Evolutionary conservation across 805 yeast genomes (phyloP).

Genomic region (Yarrowia hollandica): DNA sequence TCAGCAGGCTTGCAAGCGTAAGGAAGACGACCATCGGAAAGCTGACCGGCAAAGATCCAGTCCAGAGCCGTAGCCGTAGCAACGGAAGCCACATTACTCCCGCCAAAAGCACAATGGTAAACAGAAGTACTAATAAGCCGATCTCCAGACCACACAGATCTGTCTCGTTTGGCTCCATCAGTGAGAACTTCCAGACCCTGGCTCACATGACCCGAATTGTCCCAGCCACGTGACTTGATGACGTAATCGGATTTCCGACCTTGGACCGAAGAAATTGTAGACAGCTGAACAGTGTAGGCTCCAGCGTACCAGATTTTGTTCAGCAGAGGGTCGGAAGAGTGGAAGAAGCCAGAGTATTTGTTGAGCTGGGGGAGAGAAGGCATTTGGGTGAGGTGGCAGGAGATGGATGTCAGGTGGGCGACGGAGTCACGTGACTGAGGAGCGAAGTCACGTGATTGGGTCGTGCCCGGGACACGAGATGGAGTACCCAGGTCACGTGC

Average conservation of each 20-base stretch:
- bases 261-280: neutral
- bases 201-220: constrained; percentile 1
- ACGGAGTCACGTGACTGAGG: neutral
- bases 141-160: constrained; percentile 14
- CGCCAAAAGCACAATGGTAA: neutral
- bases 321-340: neutral
- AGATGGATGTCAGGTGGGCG: neutral
- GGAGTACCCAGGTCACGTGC: no score
- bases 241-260: constrained; percentile 1
- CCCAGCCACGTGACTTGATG: constrained; percentile 1
- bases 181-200: constrained; percentile 8
- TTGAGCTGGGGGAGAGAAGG: neutral
- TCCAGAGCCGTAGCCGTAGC: neutral
- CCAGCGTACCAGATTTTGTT: constrained; percentile 15
- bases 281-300: constrained; percentile 8
- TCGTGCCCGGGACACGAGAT: no score
- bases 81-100: neutral
- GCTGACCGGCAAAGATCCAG: constrained; percentile 8
- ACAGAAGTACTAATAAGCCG: neutral
- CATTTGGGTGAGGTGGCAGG: constrained; percentile 16
- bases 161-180: constrained; percentile 4
- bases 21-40: neutral
- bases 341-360: constrained; percentile 1
- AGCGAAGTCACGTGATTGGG: no score
- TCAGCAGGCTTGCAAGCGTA: constrained; percentile 17